Conservation (phyloP, 305 asterid genomes). For the Solanum hybrid region DNA sequence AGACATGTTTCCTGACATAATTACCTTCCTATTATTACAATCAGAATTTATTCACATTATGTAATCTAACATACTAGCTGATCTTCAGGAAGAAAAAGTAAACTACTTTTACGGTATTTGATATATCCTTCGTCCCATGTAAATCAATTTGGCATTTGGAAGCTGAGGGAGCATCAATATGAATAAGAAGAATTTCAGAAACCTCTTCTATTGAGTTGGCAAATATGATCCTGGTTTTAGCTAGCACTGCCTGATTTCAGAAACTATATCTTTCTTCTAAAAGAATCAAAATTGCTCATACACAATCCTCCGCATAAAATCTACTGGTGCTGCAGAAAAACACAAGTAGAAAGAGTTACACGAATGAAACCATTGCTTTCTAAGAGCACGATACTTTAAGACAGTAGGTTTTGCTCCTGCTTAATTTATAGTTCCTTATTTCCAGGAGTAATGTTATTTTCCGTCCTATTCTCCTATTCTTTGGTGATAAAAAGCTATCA, state of each 20-base stretch:
- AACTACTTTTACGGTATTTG: not conserved
- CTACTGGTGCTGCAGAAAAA: slow-evolving; percentile 48
- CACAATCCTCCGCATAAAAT: slow-evolving; percentile 60
- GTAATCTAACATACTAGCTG: not conserved
- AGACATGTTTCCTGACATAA: not conserved
- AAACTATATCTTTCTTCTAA: not conserved
- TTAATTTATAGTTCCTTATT: not conserved
- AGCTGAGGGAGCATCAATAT: not conserved
- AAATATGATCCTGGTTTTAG: not conserved
- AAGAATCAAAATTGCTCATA: slow-evolving; percentile 40
- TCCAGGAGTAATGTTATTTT: not conserved
- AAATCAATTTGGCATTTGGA: not conserved
- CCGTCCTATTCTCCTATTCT: not conserved
- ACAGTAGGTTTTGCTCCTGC: not conserved
- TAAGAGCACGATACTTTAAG: not conserved
- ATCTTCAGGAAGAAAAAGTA: not conserved
- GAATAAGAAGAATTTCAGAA: not conserved
- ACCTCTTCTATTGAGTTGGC: not conserved
- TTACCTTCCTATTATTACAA: not conserved
- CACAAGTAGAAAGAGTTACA: not conserved
- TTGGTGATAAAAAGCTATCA: not conserved
- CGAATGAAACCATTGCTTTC: not conserved
- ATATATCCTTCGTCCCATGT: not conserved
- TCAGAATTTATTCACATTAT: not conserved
- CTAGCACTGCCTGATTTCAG: not conserved